phyloP scores from a whole-genome alignment of 179 eudicot species.

The Sideroxylon spinosum region DNA sequence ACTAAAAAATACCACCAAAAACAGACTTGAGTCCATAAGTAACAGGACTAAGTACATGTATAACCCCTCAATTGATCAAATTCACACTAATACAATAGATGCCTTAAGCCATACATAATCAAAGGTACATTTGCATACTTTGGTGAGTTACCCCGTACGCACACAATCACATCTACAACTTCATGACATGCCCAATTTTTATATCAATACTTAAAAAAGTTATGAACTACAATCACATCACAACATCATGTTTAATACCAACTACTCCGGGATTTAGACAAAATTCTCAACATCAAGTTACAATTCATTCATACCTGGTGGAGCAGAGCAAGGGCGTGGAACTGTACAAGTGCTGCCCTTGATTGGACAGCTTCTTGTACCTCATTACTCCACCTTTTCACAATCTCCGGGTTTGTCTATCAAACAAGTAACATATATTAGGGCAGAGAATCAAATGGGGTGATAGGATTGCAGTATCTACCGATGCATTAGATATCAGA shows the following conservation, averaged over 20 bases:
- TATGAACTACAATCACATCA: neutral
- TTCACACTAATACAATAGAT: neutral
- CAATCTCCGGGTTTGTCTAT: conserved; percentile 93
- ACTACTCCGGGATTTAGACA: neutral
- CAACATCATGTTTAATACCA: neutral
- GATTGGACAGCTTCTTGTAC: conserved; percentile 98
- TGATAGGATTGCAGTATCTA: neutral
- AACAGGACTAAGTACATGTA: neutral
- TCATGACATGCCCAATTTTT: neutral
- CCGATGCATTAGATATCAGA: neutral
- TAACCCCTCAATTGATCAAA: neutral
- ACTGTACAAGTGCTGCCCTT: conserved; percentile 94
- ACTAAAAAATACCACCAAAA: neutral
- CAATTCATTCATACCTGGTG: conserved; percentile 57
- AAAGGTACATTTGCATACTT: neutral
- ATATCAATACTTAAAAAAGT: neutral
- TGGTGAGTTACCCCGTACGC: neutral
- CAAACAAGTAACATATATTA: neutral
- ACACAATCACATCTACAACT: neutral
- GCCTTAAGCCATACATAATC: conserved; percentile 1
- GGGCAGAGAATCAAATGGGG: neutral
- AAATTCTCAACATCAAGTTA: conserved; percentile 4
- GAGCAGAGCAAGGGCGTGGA: conserved; percentile 87
- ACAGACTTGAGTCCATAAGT: neutral
- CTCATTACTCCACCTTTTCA: conserved; percentile 96